Evolutionary conservation across 495 filamentous ascomycete genomes (phyloP).

Genomic region (Immersiella caudata): DNA sequence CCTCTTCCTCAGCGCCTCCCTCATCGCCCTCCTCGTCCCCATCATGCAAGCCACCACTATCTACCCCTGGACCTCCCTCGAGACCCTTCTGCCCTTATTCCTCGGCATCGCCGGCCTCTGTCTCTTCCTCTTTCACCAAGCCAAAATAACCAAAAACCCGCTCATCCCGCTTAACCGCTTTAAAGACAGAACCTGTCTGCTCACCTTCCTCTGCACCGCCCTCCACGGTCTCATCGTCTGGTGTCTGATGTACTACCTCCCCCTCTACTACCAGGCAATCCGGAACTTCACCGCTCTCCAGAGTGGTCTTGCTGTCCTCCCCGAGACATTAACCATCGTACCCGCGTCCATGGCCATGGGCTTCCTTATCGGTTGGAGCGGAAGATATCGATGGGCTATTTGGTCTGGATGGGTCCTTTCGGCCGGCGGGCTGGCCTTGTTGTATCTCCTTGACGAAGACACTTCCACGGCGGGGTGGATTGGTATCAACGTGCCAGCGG

Average conservation of each 20-base stretch:
- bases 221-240: constrained; percentile 48
- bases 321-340: constrained; percentile 52
- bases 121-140: constrained; percentile 53
- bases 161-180: constrained; percentile 49
- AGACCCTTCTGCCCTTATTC: constrained; percentile 58
- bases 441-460: constrained; percentile 48
- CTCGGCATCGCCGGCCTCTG: constrained; percentile 52
- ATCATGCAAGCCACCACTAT: constrained; percentile 56
- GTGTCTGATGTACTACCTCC: constrained; percentile 58
- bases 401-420: constrained; percentile 58
- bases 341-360: constrained; percentile 52
- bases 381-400: constrained; percentile 55
- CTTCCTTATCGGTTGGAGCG: constrained; percentile 49
- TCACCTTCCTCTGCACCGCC: constrained; percentile 45
- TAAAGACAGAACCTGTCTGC: constrained; percentile 42
- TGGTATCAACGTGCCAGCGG: constrained; percentile 53
- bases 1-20: constrained; percentile 52
- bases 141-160: constrained; percentile 46
- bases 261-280: constrained; percentile 67
- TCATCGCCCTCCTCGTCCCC: constrained; percentile 53
- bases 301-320: constrained; percentile 62
- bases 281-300: constrained; percentile 58
- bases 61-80: constrained; percentile 55
- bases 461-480: constrained; percentile 54
- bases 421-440: constrained; percentile 47